A percentile compares a stretch with the other conserved stretches of the same genome.
Evolutionary conservation across 306 rosid genomes (phyloP).

Genomic region (Datisca glomerata): DNA sequence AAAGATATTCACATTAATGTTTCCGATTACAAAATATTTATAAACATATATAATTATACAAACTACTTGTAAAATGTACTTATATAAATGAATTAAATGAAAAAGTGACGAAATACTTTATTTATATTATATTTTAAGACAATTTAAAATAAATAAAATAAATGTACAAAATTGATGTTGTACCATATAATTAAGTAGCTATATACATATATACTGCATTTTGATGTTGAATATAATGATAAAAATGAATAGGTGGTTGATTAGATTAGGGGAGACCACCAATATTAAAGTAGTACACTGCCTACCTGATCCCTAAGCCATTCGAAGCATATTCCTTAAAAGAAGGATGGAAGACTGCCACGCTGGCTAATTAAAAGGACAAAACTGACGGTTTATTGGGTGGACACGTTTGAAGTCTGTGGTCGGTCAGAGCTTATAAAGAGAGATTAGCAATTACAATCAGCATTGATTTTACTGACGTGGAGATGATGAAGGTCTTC

Average conservation of each 20-base stretch:
- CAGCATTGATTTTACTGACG: slow-evolving; percentile 1
- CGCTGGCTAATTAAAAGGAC: not conserved
- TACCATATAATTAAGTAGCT: not conserved
- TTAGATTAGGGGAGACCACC: not conserved
- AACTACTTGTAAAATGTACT: too few relatives aligned
- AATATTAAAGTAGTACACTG: not conserved
- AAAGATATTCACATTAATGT: too few relatives aligned
- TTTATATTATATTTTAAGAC: too few relatives aligned
- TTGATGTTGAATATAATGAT: not conserved
- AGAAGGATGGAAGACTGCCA: not conserved
- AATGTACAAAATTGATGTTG: too few relatives aligned
- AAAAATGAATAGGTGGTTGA: not conserved
- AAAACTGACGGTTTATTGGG: not conserved
- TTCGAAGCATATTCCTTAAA: not conserved
- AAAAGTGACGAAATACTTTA: too few relatives aligned
- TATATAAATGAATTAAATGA: too few relatives aligned
- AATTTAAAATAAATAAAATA: too few relatives aligned
- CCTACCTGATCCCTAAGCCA: not conserved
- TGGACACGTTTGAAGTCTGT: not conserved
- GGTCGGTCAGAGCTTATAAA: slow-evolving; percentile 1
- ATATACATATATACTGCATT: not conserved
- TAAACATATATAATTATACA: too few relatives aligned
- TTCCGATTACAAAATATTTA: too few relatives aligned
- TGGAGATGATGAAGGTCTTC: not conserved
- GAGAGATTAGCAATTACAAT: not conserved